These are phyloP conservation scores for Claviceps sp. DNA, from an alignment of 2,329 filamentous ascomycete species.

Conservation along the genomic window DNA sequence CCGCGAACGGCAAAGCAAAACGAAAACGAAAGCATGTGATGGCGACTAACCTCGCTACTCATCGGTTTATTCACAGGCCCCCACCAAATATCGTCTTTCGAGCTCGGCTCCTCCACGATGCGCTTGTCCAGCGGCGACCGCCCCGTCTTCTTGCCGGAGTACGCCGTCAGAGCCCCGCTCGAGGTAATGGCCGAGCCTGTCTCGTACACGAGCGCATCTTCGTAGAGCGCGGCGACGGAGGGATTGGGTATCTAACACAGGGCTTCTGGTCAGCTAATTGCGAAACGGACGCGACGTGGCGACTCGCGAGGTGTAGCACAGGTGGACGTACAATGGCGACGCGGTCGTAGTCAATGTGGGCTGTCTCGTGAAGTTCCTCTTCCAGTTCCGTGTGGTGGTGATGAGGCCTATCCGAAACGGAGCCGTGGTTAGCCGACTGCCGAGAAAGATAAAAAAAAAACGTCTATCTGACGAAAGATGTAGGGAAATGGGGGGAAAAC, in stretches of 20 bases:
- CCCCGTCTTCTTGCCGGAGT: constrained; percentile 96
- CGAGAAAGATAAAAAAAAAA: no score
- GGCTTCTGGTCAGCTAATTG: no score
- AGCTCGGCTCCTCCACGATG: constrained; percentile 82
- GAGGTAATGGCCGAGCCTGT: constrained; percentile 95
- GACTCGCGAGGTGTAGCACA: no score
- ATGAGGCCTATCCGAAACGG: constrained; percentile 46
- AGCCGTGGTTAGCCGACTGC: constrained; percentile 5
- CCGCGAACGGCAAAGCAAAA: no score
- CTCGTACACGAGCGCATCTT: constrained; percentile 94
- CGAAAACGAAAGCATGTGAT: no score
- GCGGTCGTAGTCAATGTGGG: constrained; percentile 97
- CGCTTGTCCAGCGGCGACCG: constrained; percentile 96
- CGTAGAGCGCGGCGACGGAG: constrained; percentile 89
- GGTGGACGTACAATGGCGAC: constrained; percentile 72
- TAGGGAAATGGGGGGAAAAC: constrained; percentile 23
- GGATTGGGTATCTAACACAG: constrained; percentile 62
- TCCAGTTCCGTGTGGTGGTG: constrained; percentile 89
- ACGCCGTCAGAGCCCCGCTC: constrained; percentile 86
- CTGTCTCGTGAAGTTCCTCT: constrained; percentile 92
- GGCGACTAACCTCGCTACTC: constrained; percentile 67
- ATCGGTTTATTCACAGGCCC: constrained; percentile 99
- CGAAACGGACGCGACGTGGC: no score
- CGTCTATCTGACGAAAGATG: no score
- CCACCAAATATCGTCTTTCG: constrained; percentile 95